Evolutionary conservation across 768 basidiomycete species (phyloP).

Genomic region (Mycena rebaudengoi): DNA sequence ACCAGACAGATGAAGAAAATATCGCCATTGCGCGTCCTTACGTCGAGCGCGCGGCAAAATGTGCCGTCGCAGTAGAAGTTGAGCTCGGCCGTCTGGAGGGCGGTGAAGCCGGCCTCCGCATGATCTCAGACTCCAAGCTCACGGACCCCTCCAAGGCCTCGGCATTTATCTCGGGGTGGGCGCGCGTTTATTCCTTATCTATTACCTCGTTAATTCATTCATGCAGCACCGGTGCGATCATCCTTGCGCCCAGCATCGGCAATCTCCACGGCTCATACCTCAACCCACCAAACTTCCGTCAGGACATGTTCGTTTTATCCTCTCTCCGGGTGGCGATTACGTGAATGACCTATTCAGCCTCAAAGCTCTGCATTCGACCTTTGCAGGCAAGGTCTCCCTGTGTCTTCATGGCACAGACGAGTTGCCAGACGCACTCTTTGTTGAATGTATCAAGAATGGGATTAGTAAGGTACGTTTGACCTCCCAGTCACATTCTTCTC

Average conservation of each 20-base stretch:
- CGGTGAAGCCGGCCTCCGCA: conserved; percentile 56
- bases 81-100: conserved; percentile 59
- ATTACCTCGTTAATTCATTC: not conserved
- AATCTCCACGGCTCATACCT: conserved; percentile 57
- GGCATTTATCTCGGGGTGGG: conserved; percentile 50
- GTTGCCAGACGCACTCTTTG: conserved; percentile 53
- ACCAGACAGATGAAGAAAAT: conserved; percentile 57
- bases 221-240: conserved; percentile 51
- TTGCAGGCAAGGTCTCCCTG: conserved; percentile 45
- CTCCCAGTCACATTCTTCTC: not conserved
- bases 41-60: conserved; percentile 50
- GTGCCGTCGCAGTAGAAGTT: conserved; percentile 54
- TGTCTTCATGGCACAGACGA: conserved; percentile 58
- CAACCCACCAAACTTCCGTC: conserved; percentile 54
- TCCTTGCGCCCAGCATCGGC: conserved; percentile 57
- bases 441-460: conserved; percentile 54
- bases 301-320: conserved; percentile 49
- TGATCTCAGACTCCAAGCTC: conserved; percentile 57
- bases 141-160: conserved; percentile 53
- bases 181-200: not conserved
- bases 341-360: conserved; percentile 37
- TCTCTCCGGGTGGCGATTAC: not conserved
- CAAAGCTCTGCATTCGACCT: conserved; percentile 43
- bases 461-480: conserved; percentile 47
- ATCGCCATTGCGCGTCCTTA: conserved; percentile 53